These are phyloP conservation scores for Calonectria ilicicola DNA, from an alignment of 2,329 filamentous ascomycete genomes.

Conservation along the genomic window DNA sequence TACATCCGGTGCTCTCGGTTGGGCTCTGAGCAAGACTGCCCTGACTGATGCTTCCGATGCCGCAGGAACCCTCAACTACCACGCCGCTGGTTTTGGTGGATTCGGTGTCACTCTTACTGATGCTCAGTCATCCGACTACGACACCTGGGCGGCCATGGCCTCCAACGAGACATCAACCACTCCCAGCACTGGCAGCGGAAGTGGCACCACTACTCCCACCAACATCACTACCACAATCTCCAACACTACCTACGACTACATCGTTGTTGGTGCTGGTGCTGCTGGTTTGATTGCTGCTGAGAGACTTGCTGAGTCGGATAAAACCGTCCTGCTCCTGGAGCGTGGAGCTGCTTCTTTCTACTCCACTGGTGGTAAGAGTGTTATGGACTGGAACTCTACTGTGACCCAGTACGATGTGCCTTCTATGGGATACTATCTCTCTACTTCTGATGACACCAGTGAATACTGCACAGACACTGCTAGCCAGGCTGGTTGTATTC, in stretches of 20 bases:
- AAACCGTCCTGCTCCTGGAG: conserved; percentile 74
- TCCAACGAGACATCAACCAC: conserved; percentile 51
- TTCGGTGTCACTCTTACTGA: conserved; percentile 51
- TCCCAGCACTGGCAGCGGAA: conserved; percentile 43
- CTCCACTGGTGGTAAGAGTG: conserved; percentile 74
- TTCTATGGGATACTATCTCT: conserved; percentile 78
- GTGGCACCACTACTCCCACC: conserved; percentile 32
- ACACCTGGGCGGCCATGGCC: conserved; percentile 57
- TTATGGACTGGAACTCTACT: conserved; percentile 72
- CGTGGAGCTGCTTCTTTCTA: conserved; percentile 66
- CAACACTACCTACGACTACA: conserved; percentile 67
- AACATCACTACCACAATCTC: conserved; percentile 48
- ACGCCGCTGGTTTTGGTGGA: conserved; percentile 61
- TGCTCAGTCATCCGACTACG: conserved; percentile 54
- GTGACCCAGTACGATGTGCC: conserved; percentile 79
- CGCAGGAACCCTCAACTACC: conserved; percentile 50
- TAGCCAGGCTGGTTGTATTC: conserved; percentile 78
- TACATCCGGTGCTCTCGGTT: conserved; percentile 63
- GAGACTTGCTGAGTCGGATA: conserved; percentile 68
- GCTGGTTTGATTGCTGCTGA: conserved; percentile 72
- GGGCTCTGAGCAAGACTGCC: conserved; percentile 62
- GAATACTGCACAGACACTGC: conserved; percentile 75
- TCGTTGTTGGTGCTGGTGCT: conserved; percentile 73
- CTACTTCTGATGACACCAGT: conserved; percentile 71
- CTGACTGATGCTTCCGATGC: conserved; percentile 51